Base-by-base conservation (phyloP, 805 yeast species). In the Grigorovia transvaalensis region DNA sequence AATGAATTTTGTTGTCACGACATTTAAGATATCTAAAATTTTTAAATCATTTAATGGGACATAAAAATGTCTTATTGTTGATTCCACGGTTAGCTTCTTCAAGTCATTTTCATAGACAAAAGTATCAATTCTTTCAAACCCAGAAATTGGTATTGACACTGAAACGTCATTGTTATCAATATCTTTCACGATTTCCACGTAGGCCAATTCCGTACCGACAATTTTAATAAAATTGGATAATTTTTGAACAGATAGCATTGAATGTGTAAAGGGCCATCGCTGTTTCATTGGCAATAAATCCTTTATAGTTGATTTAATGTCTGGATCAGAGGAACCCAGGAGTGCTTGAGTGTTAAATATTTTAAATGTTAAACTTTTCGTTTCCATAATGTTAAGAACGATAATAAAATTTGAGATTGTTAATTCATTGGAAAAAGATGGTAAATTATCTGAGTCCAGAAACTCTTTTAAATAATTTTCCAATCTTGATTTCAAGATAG, bases 101-200 rank as follows among this genome's bases (percentile, higher is more conserved):
- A 50, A 54, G 2, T 53, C 51, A 7, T 54, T 44, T 35, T 59
- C 58, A 48, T 57, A 57, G 2, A 63, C 47, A 40, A 61, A 61
- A 11, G 58, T 56, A 42, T 64, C 70, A 38, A 57, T 51, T 54
- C 67, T 62, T 50, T 60, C 67, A 50, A 64, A 63, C 1, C 59
- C 62, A 44, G 59, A 57, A 11, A 66, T 59, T 3, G 68, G 68
- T 8, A 59, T 50, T 2, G 59, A 47, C 8, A 53, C 27, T 1
- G 59, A 54, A 7, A 52, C 29, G 3, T 49, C 57, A 2, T 45
- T 44, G n/a, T 44, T 45, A 7, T 45, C 45, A 15, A 47, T 40
- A 11, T 52, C 48, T 15, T 20, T 46, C 27, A 58, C 51, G 12
- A 53, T 44, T 46, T 54, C 57, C 35, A 60, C 46, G 47, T 56